phyloP scores from a whole-genome alignment of 805 yeast species.

The Nakazawaea pomicola region DNA sequence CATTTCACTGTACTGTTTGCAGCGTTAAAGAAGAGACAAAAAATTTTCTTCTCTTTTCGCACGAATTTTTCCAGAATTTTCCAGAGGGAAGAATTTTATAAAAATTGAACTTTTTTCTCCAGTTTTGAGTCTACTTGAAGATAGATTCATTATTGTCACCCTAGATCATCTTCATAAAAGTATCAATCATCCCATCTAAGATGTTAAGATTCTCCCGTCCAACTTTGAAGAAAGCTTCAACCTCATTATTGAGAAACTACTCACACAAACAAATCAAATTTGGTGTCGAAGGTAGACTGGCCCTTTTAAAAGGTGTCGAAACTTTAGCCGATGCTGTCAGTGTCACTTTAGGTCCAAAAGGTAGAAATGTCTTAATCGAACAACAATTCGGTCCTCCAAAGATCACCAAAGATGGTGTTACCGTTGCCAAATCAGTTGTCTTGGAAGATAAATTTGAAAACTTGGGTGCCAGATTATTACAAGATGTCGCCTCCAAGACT shows the following conservation, averaged over 20 bases:
- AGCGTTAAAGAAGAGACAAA: neutral
- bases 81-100: neutral
- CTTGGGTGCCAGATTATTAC: constrained; percentile 91
- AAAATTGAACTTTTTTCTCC: neutral
- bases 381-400: constrained; percentile 96
- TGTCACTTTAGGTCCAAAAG: constrained; percentile 96
- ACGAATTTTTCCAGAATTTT: constrained; percentile 6
- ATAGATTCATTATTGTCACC: neutral
- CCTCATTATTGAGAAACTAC: constrained; percentile 40
- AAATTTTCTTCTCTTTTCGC: neutral
- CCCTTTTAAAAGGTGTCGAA: constrained; percentile 89
- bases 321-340: constrained; percentile 94
- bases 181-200: neutral
- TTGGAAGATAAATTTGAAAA: constrained; percentile 90
- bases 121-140: neutral
- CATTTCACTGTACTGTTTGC: neutral
- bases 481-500: constrained; percentile 96
- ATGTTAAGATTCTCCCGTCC: constrained; percentile 50
- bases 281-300: constrained; percentile 97
- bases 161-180: too few relatives aligned
- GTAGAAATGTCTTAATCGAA: constrained; percentile 94
- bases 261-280: constrained; percentile 92
- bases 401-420: constrained; percentile 98
- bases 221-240: constrained; percentile 31
- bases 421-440: constrained; percentile 84